A percentile compares a stretch with the other conserved stretches of the same genome.
Conservation (phyloP, 225 moss, liverwort and hornwort species). For the Antitrichia curtipendula region DNA sequence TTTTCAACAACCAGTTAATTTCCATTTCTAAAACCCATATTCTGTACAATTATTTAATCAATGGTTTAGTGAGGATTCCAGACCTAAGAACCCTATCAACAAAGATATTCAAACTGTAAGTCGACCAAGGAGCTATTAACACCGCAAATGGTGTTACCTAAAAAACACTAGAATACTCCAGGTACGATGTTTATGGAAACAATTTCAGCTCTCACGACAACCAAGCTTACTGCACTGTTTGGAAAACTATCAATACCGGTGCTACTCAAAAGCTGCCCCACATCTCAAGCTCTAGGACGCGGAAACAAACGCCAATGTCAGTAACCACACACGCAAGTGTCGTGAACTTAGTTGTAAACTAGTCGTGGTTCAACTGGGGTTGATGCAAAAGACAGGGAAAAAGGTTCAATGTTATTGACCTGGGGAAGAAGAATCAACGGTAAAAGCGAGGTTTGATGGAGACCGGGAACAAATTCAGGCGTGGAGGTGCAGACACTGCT, state of each 20-base stretch:
- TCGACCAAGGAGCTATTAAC: neutral
- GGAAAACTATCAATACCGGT: neutral
- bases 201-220: neutral
- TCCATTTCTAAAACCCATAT: neutral
- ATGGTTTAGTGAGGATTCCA: neutral
- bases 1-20: neutral
- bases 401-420: neutral
- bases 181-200: neutral
- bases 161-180: neutral
- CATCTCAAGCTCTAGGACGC: no score
- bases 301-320: neutral
- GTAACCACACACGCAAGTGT: neutral
- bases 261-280: neutral
- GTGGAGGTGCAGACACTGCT: neutral
- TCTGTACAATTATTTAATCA: no score
- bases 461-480: neutral
- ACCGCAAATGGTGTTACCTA: neutral
- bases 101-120: neutral
- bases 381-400: neutral
- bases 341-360: neutral
- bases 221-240: neutral
- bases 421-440: neutral
- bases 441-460: neutral
- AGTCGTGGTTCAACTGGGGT: neutral
- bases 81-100: neutral